A percentile compares a stretch with the other conserved stretches of the same genome.
phyloP scores from a whole-genome alignment of 306 rosid genomes.

The Ochetophila trinervis region DNA sequence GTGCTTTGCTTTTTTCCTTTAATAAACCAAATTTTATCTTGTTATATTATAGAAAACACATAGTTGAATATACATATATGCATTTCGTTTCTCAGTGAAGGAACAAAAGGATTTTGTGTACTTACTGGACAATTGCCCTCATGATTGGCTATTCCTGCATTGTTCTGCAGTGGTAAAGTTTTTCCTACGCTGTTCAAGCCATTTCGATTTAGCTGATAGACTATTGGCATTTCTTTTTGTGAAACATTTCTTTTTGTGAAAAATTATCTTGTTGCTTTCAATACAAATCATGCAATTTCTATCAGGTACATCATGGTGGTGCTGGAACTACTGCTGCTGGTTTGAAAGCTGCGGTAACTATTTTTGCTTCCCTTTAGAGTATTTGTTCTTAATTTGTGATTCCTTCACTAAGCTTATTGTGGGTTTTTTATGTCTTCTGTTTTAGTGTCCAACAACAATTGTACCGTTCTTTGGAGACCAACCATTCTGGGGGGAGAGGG shows the following conservation, averaged over 20 bases:
- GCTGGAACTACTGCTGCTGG: conserved; percentile 99
- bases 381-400: not conserved
- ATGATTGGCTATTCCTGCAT: conserved; percentile 89
- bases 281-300: conserved; percentile 14
- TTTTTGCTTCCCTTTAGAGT: conserved; percentile 3
- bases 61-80: not conserved
- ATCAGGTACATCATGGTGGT: conserved; percentile 94
- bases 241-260: not conserved
- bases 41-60: not conserved
- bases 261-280: not conserved
- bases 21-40: not conserved
- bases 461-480: conserved; percentile 97
- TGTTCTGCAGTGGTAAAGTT: conserved; percentile 78
- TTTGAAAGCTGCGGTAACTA: conserved; percentile 82
- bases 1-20: conserved; percentile 28
- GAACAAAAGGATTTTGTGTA: conserved; percentile 55
- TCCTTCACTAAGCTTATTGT: conserved; percentile 8
- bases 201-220: not conserved
- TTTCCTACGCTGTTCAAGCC: not conserved
- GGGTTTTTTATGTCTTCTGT: conserved; percentile 11
- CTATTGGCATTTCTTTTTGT: not conserved
- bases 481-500: conserved; percentile 94
- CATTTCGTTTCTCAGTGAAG: conserved; percentile 52
- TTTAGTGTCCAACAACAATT: conserved; percentile 85
- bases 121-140: conserved; percentile 87